Percentiles rank a stretch among this genome's conserved stretches.
These are phyloP conservation scores for Helminthosporium solani DNA, from an alignment of 2,329 filamentous ascomycete genomes.

Conservation along the genomic window DNA sequence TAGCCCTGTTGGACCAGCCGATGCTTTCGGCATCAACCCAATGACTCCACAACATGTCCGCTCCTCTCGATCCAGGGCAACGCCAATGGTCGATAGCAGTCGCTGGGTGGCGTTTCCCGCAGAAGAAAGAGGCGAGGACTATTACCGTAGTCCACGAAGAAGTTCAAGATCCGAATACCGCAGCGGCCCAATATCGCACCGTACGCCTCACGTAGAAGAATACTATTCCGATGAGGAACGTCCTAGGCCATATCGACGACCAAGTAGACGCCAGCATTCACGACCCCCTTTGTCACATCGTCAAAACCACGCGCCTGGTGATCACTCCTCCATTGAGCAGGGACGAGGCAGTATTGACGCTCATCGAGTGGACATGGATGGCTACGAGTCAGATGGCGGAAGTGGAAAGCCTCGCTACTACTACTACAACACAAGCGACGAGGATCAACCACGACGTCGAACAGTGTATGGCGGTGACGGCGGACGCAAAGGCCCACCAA, in stretches of 20 bases:
- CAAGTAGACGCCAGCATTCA: conserved; percentile 16
- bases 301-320: conserved; percentile 9
- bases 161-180: conserved; percentile 10
- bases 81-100: conserved; percentile 14
- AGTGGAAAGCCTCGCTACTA: conserved; percentile 21
- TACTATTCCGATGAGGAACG: conserved; percentile 28
- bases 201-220: conserved; percentile 30
- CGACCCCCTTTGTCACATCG: conserved; percentile 29
- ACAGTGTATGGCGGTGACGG: conserved; percentile 11
- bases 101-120: conserved; percentile 9
- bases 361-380: conserved; percentile 5
- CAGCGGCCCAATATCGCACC: conserved; percentile 6
- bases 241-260: conserved; percentile 23
- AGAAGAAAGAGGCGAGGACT: conserved; percentile 7
- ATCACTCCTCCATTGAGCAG: conserved; percentile 6
- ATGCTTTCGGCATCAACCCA: conserved; percentile 9
- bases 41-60: conserved; percentile 9
- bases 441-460: conserved; percentile 11
- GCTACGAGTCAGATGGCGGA: conserved; percentile 21
- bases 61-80: conserved; percentile 10
- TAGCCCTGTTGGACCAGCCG: conserved; percentile 9
- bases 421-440: conserved; percentile 27
- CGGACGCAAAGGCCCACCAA: conserved; percentile 20
- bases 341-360: conserved; percentile 17
- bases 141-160: conserved; percentile 11